Conservation (phyloP, 1,284 basidiomycete genomes). For the Singerocomus inundabilis region DNA sequence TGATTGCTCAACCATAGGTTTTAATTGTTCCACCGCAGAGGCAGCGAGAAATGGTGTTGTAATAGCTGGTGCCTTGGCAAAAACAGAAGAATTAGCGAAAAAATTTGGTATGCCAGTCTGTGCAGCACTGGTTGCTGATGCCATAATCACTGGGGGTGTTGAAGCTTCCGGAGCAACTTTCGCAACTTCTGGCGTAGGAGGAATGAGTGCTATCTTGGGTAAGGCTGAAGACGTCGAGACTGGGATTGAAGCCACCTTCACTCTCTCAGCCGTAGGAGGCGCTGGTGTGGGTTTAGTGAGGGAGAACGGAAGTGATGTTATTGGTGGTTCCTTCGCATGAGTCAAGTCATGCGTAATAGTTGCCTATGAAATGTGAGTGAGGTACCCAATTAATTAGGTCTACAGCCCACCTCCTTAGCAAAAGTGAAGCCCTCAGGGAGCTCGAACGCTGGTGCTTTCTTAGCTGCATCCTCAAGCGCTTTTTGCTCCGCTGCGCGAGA, state of each 20-base stretch:
- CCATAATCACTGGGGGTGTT: constrained; percentile 10
- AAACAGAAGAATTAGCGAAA: constrained; percentile 42
- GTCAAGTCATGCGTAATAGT: constrained; percentile 37
- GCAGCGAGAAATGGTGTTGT: constrained; percentile 5
- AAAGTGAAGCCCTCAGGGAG: constrained; percentile 67
- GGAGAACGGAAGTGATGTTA: constrained; percentile 63
- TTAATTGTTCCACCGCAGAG: constrained; percentile 8
- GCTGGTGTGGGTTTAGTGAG: constrained; percentile 40
- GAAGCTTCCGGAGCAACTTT: constrained; percentile 20
- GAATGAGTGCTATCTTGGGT: constrained; percentile 29
- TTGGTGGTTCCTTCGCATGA: constrained; percentile 63
- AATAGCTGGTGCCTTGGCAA: constrained; percentile 29
- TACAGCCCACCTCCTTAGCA: constrained; percentile 53
- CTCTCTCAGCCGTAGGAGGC: constrained; percentile 3
- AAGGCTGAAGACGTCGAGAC: constrained; percentile 6
- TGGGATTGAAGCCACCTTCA: constrained; percentile 2
- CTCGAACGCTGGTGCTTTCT: constrained; percentile 54
- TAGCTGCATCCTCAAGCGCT: constrained; percentile 50
- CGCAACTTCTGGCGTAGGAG: constrained; percentile 30
- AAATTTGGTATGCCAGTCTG: constrained; percentile 46
- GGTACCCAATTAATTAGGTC: neutral
- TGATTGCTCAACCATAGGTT: no score
- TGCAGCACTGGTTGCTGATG: constrained; percentile 5
- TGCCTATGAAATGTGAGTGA: constrained; percentile 24
- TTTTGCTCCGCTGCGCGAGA: constrained; percentile 43